Conservation (phyloP, 2,329 filamentous ascomycete genomes). For the Biscogniauxia marginata region DNA sequence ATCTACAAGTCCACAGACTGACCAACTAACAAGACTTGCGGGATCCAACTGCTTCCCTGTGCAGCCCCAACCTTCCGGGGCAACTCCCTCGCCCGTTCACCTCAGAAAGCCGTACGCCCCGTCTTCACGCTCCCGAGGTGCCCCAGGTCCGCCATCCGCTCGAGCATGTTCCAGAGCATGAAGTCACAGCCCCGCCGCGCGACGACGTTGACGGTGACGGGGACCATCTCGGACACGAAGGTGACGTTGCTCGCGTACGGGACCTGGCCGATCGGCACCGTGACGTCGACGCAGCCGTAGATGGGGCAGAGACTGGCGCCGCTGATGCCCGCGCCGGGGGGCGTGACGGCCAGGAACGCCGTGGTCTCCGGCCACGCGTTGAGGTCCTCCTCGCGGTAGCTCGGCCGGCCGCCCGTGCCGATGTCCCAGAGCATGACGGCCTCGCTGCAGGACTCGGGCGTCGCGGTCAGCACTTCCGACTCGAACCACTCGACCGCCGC, state of each 20-base stretch:
- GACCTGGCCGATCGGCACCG: conserved; percentile 43
- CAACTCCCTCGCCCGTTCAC: background rate
- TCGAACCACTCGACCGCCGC: conserved; percentile 38
- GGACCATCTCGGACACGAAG: conserved; percentile 39
- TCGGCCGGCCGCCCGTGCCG: conserved; percentile 40
- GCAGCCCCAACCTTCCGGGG: too few relatives aligned
- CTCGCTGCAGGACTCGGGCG: conserved; percentile 38
- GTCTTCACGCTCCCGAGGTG: conserved; percentile 38
- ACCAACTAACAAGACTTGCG: too few relatives aligned
- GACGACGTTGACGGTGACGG: conserved; percentile 41
- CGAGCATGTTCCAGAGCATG: conserved; percentile 40
- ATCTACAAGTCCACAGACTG: too few relatives aligned
- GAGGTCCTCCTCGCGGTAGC: conserved; percentile 36
- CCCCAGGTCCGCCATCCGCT: conserved; percentile 38
- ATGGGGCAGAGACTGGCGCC: conserved; percentile 36
- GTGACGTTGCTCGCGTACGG: conserved; percentile 39
- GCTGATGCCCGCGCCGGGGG: conserved; percentile 29
- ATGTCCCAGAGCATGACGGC: conserved; percentile 41
- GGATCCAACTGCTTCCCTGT: too few relatives aligned
- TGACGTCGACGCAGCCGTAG: conserved; percentile 40
- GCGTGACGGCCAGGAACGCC: conserved; percentile 33
- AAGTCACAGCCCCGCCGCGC: conserved; percentile 44
- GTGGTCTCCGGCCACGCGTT: conserved; percentile 31
- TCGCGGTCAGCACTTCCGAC: conserved; percentile 34
- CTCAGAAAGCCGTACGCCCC: conserved; percentile 25